Evolutionary conservation across 768 basidiomycete genomes (phyloP).

Genomic region (Tulasnella sp.): DNA sequence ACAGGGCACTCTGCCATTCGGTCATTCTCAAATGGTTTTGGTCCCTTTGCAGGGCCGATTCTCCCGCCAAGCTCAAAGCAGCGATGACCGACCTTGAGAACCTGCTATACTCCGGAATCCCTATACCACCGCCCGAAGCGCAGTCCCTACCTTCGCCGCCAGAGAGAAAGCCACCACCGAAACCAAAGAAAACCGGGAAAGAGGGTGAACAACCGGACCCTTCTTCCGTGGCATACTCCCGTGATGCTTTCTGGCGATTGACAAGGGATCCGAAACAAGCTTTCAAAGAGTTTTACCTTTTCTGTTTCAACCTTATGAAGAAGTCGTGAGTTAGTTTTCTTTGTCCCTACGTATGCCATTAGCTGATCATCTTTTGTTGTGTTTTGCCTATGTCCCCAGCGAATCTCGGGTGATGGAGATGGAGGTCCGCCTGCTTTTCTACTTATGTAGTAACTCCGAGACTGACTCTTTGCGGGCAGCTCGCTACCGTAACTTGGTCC

Average conservation of each 20-base stretch:
- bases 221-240: constrained; percentile 42
- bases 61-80: constrained; percentile 36
- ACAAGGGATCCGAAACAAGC: constrained; percentile 37
- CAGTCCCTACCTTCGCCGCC: too few relatives aligned
- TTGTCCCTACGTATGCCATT: background rate
- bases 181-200: constrained; percentile 25
- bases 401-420: constrained; percentile 67
- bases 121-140: too few relatives aligned
- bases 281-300: constrained; percentile 55
- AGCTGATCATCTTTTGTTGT: background rate
- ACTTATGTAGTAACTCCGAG: background rate
- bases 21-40: too few relatives aligned
- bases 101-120: constrained; percentile 20
- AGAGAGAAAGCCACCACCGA: too few relatives aligned
- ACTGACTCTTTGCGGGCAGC: constrained; percentile 30
- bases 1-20: too few relatives aligned
- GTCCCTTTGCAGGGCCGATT: constrained; percentile 36
- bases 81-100: constrained; percentile 48
- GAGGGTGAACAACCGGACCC: background rate
- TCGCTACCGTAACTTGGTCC: constrained; percentile 62
- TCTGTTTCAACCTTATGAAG: constrained; percentile 59
- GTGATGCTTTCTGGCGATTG: constrained; percentile 38
- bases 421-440: constrained; percentile 40
- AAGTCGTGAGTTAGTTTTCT: constrained; percentile 42
- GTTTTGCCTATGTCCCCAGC: constrained; percentile 27